Conservation (phyloP, 2,329 filamentous ascomycete species). For the Penicillium oxalicum region DNA sequence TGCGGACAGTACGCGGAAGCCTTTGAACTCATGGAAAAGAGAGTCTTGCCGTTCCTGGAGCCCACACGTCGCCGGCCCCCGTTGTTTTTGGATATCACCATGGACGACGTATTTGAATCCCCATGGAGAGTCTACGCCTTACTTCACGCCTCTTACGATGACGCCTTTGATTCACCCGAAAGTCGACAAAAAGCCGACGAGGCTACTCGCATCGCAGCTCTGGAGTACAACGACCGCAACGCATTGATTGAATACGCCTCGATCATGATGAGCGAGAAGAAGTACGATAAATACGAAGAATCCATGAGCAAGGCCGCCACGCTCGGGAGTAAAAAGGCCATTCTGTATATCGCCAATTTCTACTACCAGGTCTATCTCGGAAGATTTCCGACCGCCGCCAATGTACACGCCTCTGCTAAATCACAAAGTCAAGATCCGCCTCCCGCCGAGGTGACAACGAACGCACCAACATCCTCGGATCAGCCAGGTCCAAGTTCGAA, state of each 20-base stretch:
- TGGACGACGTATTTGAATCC: conserved; percentile 11
- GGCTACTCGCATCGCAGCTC: conserved; percentile 23
- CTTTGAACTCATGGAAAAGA: conserved; percentile 19
- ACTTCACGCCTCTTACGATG: conserved; percentile 5
- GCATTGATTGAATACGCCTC: conserved; percentile 25
- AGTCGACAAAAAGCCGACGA: conserved; percentile 12
- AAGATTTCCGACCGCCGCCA: conserved; percentile 19
- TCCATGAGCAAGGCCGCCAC: conserved; percentile 32
- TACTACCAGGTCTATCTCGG: conserved; percentile 31
- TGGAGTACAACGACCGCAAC: conserved; percentile 27
- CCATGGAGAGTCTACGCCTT: conserved; percentile 28
- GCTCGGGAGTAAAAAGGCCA: conserved; percentile 23
- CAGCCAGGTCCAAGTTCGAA: neutral
- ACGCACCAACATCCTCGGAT: neutral
- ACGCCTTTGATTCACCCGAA: neutral
- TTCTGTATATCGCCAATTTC: conserved; percentile 31
- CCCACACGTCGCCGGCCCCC: conserved; percentile 7
- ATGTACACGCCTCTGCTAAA: conserved; percentile 4
- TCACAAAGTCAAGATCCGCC: neutral
- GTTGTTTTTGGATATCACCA: conserved; percentile 8
- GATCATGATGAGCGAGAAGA: conserved; percentile 17
- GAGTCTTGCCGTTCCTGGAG: conserved; percentile 18
- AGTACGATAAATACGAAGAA: conserved; percentile 30
- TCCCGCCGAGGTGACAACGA: neutral
- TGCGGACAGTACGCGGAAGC: conserved; percentile 20